Base-by-base conservation (phyloP, 192 early-diverging fungal genomes). In the Mortierella hygrophila region DNA sequence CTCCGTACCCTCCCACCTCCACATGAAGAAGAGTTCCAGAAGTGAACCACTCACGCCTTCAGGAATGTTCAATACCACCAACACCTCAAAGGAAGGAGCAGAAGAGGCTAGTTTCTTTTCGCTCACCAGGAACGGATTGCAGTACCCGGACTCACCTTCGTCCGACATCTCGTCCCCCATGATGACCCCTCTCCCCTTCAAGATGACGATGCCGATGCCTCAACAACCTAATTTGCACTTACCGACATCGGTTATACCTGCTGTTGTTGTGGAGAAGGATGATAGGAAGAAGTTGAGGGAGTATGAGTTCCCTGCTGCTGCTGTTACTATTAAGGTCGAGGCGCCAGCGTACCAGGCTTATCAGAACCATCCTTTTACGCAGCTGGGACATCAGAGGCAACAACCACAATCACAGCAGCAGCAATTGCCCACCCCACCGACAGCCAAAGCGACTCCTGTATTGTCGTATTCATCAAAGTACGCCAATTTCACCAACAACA, bases 171-270 rank as follows among this genome's bases (percentile, higher is more conserved):
- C 79, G 11, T 52, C 37, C 10, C 60, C 72, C 8, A 80, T 68
- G 72, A 74, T 80, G 79, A 80, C 72, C 26, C 79, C 72, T n/a
- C 54, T 74, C 38, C 79, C 79, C 38, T 68, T 68, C 72, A 80
- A 80, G 69, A 80, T 68, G 71, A 60, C 69, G 26, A 46, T 18
- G 60, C 26, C n/a, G 9, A 6, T 35, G 46, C 18, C 15, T 5
- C 20, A 52, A 18, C 49, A 52, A 21, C 49, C 38, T 40, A 52
- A 21, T 18, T 2, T 52, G 18, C 18, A 52, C 49, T 52, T 52
- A 4, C 21, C 21, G 49, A 52, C 49, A 6, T 20, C 49, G 5
- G 3, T 3, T 49, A 35, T 42, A 38, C 6, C 10, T 73, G 32
- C 41, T 40, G 1, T 15, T 60, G 49, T 18, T 52, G 26, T 35